Conservation (phyloP, 2,329 filamentous ascomycete genomes). For the Xylaria arbuscula region DNA sequence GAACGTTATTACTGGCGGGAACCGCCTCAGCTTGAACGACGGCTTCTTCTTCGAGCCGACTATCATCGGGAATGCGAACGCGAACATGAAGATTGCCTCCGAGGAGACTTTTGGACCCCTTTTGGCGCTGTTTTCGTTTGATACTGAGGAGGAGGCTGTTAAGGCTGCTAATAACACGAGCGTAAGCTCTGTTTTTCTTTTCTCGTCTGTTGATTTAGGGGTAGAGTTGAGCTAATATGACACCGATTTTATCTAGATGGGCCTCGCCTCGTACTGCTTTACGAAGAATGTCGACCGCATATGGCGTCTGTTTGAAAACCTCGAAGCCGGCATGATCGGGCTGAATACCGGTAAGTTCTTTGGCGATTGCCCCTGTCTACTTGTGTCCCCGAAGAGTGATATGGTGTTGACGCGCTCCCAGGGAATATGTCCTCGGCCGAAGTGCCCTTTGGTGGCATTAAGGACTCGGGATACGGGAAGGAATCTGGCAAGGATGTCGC, state of each 20-base stretch:
- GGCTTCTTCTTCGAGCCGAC: constrained; percentile 77
- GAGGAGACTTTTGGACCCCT: constrained; percentile 71
- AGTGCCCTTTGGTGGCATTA: constrained; percentile 61
- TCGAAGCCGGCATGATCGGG: constrained; percentile 65
- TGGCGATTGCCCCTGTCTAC: background rate
- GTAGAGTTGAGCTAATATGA: constrained; percentile 5
- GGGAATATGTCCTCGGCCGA: constrained; percentile 57
- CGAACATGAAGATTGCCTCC: constrained; percentile 59
- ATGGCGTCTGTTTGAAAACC: constrained; percentile 68
- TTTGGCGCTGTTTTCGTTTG: constrained; percentile 66
- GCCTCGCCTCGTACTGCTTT: constrained; percentile 68
- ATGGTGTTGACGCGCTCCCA: constrained; percentile 12
- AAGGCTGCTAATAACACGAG: constrained; percentile 66
- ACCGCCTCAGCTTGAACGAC: constrained; percentile 53
- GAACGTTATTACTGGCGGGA: constrained; percentile 68
- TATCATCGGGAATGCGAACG: constrained; percentile 61
- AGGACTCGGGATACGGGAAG: constrained; percentile 60
- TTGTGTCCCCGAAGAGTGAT: background rate
- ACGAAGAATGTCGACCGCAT: constrained; percentile 69
- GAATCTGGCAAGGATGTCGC: constrained; percentile 61
- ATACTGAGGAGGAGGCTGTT: constrained; percentile 67
- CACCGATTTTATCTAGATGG: constrained; percentile 56
- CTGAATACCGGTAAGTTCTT: constrained; percentile 56
- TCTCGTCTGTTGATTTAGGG: background rate
- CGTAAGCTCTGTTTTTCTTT: constrained; percentile 41